Base-by-base conservation (phyloP, 139 green algal genomes). In the Edaphochlamys debaryana region DNA sequence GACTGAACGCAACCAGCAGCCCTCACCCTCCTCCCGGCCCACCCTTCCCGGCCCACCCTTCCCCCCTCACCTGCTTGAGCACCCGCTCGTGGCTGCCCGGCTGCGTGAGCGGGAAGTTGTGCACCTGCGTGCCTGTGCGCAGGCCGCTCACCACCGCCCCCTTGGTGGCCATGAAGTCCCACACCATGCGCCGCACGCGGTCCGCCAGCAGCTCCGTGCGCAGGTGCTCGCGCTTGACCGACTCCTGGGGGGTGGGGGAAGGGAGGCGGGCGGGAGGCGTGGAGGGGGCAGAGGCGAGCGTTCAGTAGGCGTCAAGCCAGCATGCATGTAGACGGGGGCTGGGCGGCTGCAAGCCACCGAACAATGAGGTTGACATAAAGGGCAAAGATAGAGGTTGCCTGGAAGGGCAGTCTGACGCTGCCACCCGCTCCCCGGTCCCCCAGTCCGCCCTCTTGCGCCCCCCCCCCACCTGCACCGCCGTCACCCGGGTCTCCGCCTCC, bases 21-120 rank as follows among this genome's bases (percentile, higher is more conserved):
- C n/a, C n/a, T n/a, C n/a, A n/a, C n/a, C n/a, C n/a, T n/a, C n/a
- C n/a, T n/a, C n/a, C n/a, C n/a, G n/a, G n/a, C n/a, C n/a, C n/a
- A n/a, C n/a, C n/a, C n/a, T n/a, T n/a, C n/a, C n/a, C n/a, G n/a
- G n/a, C n/a, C n/a, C n/a, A n/a, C n/a, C n/a, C n/a, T n/a, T n/a
- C n/a, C n/a, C n/a, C n/a, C n/a, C n/a, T n/a, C n/a, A 88, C 68
- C 75, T 84, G 67, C 25, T 2, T 2, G 76, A 87, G 69, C 72
- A 78, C 79, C 2, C 76, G 66, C 74, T 81, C 52, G 45, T 71
- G 75, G 27, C 36, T 15, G 27, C 56, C 50, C 62, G 75, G 75
- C 75, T 82, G 75, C 60, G 75, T 37, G 4, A 90, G 69, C 37
- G 86, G 81, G 70, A 90, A 87, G 86, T 90, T 90, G 69, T 45